These are phyloP conservation scores for Echria macrotheca DNA, from an alignment of 495 filamentous ascomycete genomes.

Conservation along the genomic window DNA sequence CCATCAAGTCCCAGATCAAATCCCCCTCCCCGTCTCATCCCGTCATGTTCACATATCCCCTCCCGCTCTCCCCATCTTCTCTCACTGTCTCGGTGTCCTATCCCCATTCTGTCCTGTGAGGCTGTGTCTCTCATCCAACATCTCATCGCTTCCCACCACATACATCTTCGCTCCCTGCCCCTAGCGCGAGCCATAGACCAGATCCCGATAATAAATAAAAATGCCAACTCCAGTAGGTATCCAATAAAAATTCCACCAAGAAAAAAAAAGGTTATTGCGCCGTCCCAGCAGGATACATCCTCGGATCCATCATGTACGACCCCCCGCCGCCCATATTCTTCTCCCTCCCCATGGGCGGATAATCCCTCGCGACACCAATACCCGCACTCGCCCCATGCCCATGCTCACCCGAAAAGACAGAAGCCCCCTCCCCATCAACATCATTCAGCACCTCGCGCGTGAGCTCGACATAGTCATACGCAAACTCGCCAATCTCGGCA, in stretches of 20 bases:
- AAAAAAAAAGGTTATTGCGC: slow-evolving; percentile 3
- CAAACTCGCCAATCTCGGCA: slow-evolving; percentile 94
- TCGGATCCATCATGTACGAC: slow-evolving; percentile 13
- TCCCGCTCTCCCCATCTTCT: no score
- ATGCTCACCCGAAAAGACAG: slow-evolving; percentile 26
- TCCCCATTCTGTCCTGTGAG: no score
- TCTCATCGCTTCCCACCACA: not conserved
- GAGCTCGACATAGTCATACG: slow-evolving; percentile 96
- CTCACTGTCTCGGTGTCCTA: no score
- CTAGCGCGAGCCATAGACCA: not conserved
- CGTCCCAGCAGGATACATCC: slow-evolving; percentile 9
- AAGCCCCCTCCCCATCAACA: slow-evolving; percentile 40
- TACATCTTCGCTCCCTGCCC: not conserved
- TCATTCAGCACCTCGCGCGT: slow-evolving; percentile 74
- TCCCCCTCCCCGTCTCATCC: no score
- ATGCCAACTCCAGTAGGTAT: not conserved
- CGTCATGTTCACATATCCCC: no score
- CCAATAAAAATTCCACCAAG: not conserved
- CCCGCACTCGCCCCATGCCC: no score
- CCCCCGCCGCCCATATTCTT: no score
- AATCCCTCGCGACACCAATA: not conserved
- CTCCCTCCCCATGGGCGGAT: slow-evolving; percentile 10
- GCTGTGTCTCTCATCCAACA: not conserved
- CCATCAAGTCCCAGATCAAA: no score
- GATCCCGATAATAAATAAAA: no score